Evolutionary conservation across 139 green algal genomes (phyloP).

Genomic region (Chlamydomonas sp.): DNA sequence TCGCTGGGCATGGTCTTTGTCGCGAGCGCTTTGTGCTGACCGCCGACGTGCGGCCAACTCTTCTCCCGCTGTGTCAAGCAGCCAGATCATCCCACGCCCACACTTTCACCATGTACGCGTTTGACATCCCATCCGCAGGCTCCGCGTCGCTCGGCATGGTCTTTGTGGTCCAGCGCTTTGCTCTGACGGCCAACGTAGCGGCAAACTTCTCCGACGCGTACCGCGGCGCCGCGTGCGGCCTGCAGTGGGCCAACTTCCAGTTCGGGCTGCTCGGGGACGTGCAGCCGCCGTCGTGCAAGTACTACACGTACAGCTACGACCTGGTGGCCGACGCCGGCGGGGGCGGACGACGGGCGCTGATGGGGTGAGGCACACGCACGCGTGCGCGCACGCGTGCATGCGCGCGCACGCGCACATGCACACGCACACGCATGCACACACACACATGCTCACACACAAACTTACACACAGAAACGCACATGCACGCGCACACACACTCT

Average conservation of each 20-base stretch:
- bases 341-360: not conserved
- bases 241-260: conserved; percentile 15
- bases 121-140: not conserved
- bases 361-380: not conserved
- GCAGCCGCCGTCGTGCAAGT: not conserved
- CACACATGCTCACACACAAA: too few species aligned
- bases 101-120: too few species aligned
- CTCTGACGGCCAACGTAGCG: not conserved
- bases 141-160: not conserved
- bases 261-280: not conserved
- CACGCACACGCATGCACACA: too few species aligned
- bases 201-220: conserved; percentile 13
- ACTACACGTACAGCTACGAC: conserved; percentile 9
- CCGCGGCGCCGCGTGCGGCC: conserved; percentile 1
- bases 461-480: too few species aligned
- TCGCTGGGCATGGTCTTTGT: too few species aligned
- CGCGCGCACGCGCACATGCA: too few species aligned
- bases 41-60: too few species aligned
- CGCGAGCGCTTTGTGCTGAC: too few species aligned
- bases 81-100: not conserved
- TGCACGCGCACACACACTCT: too few species aligned
- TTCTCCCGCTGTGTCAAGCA: too few species aligned
- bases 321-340: not conserved
- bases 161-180: not conserved
- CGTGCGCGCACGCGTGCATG: not conserved